Conservation (phyloP, 208 protist species). For the Crithidia thermophila region DNA sequence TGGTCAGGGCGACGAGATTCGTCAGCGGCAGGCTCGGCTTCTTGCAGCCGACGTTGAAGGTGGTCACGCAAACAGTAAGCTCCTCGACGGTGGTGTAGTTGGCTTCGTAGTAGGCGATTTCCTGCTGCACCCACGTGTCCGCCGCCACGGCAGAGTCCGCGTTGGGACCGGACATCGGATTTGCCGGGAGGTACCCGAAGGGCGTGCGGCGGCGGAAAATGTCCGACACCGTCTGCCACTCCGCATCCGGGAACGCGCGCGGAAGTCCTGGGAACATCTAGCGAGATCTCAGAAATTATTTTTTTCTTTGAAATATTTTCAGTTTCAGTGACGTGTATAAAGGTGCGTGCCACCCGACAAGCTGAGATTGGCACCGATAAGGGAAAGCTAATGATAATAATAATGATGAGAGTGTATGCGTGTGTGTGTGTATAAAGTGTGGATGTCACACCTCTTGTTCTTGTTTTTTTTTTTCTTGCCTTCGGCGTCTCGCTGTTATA, state of each 20-base stretch:
- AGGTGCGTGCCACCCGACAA: not conserved
- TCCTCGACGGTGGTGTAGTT: slow-evolving; percentile 73
- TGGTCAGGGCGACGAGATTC: slow-evolving; percentile 29
- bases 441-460: too few species aligned
- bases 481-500: too few species aligned
- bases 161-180: not conserved
- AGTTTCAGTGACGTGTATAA: not conserved
- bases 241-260: slow-evolving; percentile 45
- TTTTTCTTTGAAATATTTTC: not conserved
- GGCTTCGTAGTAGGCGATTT: slow-evolving; percentile 75
- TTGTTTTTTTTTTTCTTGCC: too few species aligned
- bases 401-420: not conserved
- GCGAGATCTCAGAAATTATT: too few species aligned
- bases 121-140: slow-evolving; percentile 79
- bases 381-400: too few species aligned
- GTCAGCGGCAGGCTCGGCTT: slow-evolving; percentile 58
- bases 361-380: too few species aligned
- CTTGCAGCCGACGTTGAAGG: slow-evolving; percentile 89
- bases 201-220: slow-evolving; percentile 40
- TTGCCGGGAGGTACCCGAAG: slow-evolving; percentile 8
- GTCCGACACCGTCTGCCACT: slow-evolving; percentile 55
- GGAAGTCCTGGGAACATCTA: slow-evolving; percentile 74
- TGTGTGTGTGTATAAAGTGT: too few species aligned
- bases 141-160: slow-evolving; percentile 27
- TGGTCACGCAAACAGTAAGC: slow-evolving; percentile 65